Conservation (phyloP, 441 rosid species). For the Bruguiera hainesii region DNA sequence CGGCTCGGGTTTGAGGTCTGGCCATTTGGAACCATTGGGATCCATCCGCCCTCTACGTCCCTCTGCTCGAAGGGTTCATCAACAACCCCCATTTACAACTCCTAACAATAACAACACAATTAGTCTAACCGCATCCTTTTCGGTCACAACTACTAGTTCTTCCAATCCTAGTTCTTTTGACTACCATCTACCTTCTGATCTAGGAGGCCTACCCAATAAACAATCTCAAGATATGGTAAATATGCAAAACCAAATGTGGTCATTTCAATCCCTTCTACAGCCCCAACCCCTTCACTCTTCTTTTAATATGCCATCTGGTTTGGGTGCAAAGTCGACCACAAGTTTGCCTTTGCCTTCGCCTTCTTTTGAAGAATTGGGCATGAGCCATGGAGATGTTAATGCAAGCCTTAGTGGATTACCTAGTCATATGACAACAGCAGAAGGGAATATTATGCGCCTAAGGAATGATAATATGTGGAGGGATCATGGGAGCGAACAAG, state of each 20-base stretch:
- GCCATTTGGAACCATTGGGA: slow-evolving; percentile 33
- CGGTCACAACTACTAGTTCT: slow-evolving; percentile 13
- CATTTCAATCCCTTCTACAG: slow-evolving; percentile 55
- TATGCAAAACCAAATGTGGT: slow-evolving; percentile 38
- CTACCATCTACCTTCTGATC: slow-evolving; percentile 36
- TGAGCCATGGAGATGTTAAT: slow-evolving; percentile 32
- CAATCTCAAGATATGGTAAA: slow-evolving; percentile 36
- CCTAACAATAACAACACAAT: slow-evolving; percentile 14
- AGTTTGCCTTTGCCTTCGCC: slow-evolving; percentile 24
- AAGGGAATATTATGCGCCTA: slow-evolving; percentile 17
- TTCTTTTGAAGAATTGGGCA: slow-evolving; percentile 30
- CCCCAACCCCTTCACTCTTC: slow-evolving; percentile 31
- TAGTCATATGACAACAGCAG: slow-evolving; percentile 20
- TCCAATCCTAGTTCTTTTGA: slow-evolving; percentile 23
- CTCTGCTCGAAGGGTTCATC: slow-evolving; percentile 44
- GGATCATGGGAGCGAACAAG: slow-evolving; percentile 13
- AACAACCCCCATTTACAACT: slow-evolving; percentile 23
- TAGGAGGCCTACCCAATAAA: slow-evolving; percentile 27
- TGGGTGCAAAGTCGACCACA: slow-evolving; percentile 35
- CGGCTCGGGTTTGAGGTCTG: slow-evolving; percentile 32
- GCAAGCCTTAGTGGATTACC: slow-evolving; percentile 25
- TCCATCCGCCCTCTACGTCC: slow-evolving; percentile 54
- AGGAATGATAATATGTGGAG: slow-evolving; percentile 11
- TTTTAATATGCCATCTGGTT: slow-evolving; percentile 20
- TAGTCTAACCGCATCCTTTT: slow-evolving; percentile 6